phyloP scores from a whole-genome alignment of 2,329 filamentous ascomycete species.

The Pestalotiopsis sp. region DNA sequence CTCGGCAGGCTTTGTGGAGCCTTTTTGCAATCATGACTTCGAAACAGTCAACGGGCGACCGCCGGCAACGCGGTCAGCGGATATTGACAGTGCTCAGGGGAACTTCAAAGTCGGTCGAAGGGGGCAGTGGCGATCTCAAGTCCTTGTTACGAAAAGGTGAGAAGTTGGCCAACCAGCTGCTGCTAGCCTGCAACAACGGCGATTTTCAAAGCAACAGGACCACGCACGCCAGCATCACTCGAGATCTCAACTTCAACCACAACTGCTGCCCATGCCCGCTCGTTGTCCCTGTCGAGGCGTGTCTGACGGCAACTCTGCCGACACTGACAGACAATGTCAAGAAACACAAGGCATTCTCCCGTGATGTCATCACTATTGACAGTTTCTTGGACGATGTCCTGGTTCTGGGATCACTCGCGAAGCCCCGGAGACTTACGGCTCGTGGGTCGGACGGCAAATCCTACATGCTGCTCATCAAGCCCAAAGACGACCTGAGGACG shows the following conservation, averaged over 20 bases:
- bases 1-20: constrained; percentile 90
- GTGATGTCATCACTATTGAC: constrained; percentile 81
- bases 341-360: constrained; percentile 84
- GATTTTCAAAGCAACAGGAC: constrained; percentile 70
- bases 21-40: constrained; percentile 86
- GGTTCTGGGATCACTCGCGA: constrained; percentile 87
- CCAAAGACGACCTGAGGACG: constrained; percentile 95
- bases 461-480: constrained; percentile 94
- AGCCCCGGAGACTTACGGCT: constrained; percentile 86
- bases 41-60: constrained; percentile 64
- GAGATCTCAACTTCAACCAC: constrained; percentile 81
- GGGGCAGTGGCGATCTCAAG: constrained; percentile 62
- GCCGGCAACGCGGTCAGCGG: constrained; percentile 55
- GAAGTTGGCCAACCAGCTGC: constrained; percentile 78
- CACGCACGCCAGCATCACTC: constrained; percentile 72
- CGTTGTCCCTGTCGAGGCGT: constrained; percentile 86
- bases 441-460: constrained; percentile 85
- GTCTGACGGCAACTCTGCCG: constrained; percentile 81
- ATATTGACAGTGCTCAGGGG: constrained; percentile 54
- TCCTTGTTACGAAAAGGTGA: constrained; percentile 77
- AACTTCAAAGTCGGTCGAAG: constrained; percentile 54
- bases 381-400: constrained; percentile 85
- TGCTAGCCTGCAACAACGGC: constrained; percentile 78
- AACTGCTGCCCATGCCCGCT: constrained; percentile 81
- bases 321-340: constrained; percentile 70